phyloP scores from a whole-genome alignment of 768 basidiomycete species.

The Boletus eberwhitei region DNA sequence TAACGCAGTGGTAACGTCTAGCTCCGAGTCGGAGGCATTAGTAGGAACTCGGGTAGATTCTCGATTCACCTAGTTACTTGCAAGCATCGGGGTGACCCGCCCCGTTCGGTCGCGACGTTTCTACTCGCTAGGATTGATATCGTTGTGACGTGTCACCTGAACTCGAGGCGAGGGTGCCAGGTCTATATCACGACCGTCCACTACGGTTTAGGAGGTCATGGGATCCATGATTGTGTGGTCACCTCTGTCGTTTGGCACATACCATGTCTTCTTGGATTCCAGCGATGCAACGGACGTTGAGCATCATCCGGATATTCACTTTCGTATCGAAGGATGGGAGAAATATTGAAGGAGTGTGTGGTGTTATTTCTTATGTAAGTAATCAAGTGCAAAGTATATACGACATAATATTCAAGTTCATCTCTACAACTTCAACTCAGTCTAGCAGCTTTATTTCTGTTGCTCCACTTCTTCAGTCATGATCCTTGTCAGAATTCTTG shows the following conservation, averaged over 20 bases:
- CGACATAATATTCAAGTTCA: background rate
- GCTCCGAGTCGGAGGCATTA: no score
- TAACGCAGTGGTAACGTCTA: no score
- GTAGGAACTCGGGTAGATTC: no score
- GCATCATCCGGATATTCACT: background rate
- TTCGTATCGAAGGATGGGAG: background rate
- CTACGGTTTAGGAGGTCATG: background rate
- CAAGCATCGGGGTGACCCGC: no score
- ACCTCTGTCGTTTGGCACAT: background rate
- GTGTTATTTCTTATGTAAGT: background rate
- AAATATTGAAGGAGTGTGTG: conserved; percentile 1
- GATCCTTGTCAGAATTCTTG: conserved; percentile 40
- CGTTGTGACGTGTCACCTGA: no score
- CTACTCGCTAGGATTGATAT: no score
- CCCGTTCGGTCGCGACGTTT: no score
- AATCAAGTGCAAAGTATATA: background rate
- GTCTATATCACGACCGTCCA: no score
- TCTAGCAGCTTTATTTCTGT: background rate
- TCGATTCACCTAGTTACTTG: no score
- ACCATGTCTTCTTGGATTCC: background rate
- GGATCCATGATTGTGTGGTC: background rate
- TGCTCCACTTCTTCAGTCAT: conserved; percentile 20
- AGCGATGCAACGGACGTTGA: background rate
- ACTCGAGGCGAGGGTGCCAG: no score
- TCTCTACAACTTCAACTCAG: background rate